Evolutionary conservation across 148 eudicot species (phyloP).

Genomic region (Talinum fruticosum): DNA sequence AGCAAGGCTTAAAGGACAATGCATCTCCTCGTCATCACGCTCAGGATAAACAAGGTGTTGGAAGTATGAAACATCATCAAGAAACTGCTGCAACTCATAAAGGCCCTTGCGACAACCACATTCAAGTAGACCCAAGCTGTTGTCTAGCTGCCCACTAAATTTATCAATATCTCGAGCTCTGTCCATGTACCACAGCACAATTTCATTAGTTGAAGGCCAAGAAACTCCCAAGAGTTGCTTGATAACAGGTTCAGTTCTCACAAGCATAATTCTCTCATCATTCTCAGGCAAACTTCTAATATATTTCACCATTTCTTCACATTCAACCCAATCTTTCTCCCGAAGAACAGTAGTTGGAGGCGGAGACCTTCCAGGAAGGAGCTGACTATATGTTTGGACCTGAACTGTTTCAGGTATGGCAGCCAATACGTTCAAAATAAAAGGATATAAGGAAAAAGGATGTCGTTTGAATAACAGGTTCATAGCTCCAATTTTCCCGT

Average conservation of each 20-base stretch:
- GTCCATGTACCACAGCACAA: constrained; percentile 71
- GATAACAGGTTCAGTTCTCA: constrained; percentile 72
- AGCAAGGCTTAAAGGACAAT: constrained; percentile 52
- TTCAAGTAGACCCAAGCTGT: constrained; percentile 66
- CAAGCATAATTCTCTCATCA: constrained; percentile 38
- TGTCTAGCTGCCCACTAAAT: constrained; percentile 87
- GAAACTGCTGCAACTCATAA: constrained; percentile 64
- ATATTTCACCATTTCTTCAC: constrained; percentile 60
- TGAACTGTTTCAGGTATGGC: constrained; percentile 93
- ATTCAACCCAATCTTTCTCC: constrained; percentile 95
- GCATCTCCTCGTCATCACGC: constrained; percentile 44
- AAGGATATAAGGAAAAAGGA: constrained; percentile 71
- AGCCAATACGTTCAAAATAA: constrained; percentile 71
- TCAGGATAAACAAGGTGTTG: constrained; percentile 81
- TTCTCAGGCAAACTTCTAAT: constrained; percentile 39
- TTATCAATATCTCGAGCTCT: constrained; percentile 90
- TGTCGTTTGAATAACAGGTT: constrained; percentile 93
- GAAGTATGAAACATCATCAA: constrained; percentile 67
- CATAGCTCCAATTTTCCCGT: constrained; percentile 94
- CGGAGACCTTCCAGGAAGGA: constrained; percentile 86
- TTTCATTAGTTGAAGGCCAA: constrained; percentile 77
- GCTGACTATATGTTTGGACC: constrained; percentile 85
- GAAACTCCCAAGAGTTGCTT: constrained; percentile 47
- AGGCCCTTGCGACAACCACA: constrained; percentile 79
- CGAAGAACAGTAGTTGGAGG: constrained; percentile 62